Percentiles rank a stretch among this genome's conserved stretches.
These are phyloP conservation scores for Gnomoniopsis sp. DNA, from an alignment of 2,329 filamentous ascomycete genomes.

Conservation along the genomic window DNA sequence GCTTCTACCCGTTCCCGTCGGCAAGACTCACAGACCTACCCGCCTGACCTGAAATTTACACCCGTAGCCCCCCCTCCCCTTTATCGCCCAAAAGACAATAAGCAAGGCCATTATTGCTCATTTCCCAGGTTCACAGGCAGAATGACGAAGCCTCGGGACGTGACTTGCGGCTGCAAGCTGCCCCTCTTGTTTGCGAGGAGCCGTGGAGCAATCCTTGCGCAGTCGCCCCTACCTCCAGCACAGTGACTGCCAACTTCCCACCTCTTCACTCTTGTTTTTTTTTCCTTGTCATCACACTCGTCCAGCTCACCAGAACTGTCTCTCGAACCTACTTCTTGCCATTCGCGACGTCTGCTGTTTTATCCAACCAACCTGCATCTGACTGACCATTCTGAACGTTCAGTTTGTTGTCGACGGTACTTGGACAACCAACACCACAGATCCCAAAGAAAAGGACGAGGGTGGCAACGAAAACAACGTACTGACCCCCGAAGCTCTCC, in stretches of 20 bases:
- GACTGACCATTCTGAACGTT: conserved; percentile 23
- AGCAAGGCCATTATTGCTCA: neutral
- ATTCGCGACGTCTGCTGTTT: too few relatives aligned
- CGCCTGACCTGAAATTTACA: too few relatives aligned
- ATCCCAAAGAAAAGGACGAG: conserved; percentile 77
- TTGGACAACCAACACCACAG: conserved; percentile 81
- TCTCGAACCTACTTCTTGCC: neutral
- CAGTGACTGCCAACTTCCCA: conserved; percentile 1
- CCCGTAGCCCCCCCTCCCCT: neutral
- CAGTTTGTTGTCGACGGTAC: conserved; percentile 94
- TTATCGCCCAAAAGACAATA: neutral
- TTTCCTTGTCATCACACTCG: neutral
- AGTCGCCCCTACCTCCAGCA: conserved; percentile 10
- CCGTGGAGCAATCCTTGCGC: conserved; percentile 8
- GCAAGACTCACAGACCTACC: neutral
- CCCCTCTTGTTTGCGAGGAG: conserved; percentile 8
- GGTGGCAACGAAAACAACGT: conserved; percentile 92
- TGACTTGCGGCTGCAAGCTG: neutral
- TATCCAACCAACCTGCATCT: neutral
- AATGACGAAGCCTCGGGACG: neutral
- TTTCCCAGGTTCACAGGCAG: neutral
- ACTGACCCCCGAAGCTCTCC: conserved; percentile 70
- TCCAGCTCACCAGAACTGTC: neutral
- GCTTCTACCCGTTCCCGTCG: neutral
- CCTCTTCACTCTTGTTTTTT: neutral